Evolutionary conservation across 352 stramenopile species (phyloP), one percentile per base, ranked within the genome.

Genomic region (Hyaloperonospora brassicae): DNA sequence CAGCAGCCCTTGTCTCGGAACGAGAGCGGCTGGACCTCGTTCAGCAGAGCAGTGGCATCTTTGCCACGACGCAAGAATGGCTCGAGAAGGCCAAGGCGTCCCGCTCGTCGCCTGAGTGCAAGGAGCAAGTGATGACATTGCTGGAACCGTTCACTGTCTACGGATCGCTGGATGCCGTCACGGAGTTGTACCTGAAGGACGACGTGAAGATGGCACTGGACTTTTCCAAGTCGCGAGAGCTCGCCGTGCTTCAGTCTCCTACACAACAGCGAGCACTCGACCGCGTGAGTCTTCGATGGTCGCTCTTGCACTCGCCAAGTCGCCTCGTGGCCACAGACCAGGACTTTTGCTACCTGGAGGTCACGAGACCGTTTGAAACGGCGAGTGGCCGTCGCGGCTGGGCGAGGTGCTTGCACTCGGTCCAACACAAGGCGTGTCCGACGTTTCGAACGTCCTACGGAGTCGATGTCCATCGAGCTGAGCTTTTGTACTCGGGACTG

Each of bases 301-400:
- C 79, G 50, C 66, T 83, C 5, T 78, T 79, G 57, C 73, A 79
- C 43, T 80, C 74, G 9, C 80, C 80, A 6, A 78, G 67, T 55
- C 72, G 64, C 10, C 48, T 71, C 3, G 39, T 90, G 0, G 76
- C 75, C 23, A 78, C 72, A 9, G 73, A 73, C 38, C 80, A 85
- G 55, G 80, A 90, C 53, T 87, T 87, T 52, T 88, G 76, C 55
- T 86, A 87, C 57, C 53, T 90, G 8, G 78, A 88, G 54, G 63
- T 78, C 50, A 84, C 86, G 73, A 83, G 80, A 61, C 70, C 72
- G 1, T 89, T 84, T 64, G 55, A 67, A 0, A 75, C 79, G 14
- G 51, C 58, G 8, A 53, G 68, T 39, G 79, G 81, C 11, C 75
- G 75, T 17, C 79, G 79, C 25, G 79, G 79, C 9, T 92, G 79